A percentile compares a stretch with the other conserved stretches of the same genome.
These are phyloP conservation scores for Hypericum perforatum DNA, from an alignment of 345 rosid species.

Conservation along the genomic window DNA sequence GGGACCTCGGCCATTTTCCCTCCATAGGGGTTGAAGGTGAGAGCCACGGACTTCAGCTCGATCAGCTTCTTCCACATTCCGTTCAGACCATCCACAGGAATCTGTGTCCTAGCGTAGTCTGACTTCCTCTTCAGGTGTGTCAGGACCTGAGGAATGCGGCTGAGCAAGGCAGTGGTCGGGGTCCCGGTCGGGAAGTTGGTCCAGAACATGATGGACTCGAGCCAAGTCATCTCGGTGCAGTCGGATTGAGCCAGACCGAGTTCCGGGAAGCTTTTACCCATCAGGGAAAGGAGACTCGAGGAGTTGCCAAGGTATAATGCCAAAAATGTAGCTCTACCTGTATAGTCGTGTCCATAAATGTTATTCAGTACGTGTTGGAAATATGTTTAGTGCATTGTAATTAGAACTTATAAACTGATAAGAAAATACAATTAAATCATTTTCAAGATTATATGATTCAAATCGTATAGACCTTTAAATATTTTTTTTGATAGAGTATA, in stretches of 20 bases:
- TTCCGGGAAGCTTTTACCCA: constrained; percentile 2
- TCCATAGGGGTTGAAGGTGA: constrained; percentile 15
- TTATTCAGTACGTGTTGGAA: too few relatives aligned
- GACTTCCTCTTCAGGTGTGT: constrained; percentile 17
- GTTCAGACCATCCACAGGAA: constrained; percentile 14
- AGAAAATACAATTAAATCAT: too few relatives aligned
- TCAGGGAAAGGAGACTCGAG: not conserved
- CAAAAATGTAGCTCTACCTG: not conserved
- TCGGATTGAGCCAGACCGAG: not conserved
- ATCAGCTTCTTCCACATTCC: constrained; percentile 16
- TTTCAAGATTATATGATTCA: too few relatives aligned
- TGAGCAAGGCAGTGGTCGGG: constrained; percentile 4
- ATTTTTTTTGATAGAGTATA: too few relatives aligned
- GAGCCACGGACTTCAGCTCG: constrained; percentile 1
- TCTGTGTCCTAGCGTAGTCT: constrained; percentile 16
- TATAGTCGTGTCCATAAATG: too few relatives aligned
- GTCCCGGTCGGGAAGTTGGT: constrained; percentile 9
- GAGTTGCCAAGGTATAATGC: not conserved
- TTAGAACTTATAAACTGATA: too few relatives aligned
- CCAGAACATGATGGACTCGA: constrained; percentile 15
- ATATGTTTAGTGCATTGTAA: too few relatives aligned
- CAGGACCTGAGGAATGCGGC: constrained; percentile 4
- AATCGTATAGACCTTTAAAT: too few relatives aligned
- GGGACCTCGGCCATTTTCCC: constrained; percentile 1
- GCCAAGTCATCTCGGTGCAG: constrained; percentile 7